Evolutionary conservation across 345 rosid species (phyloP), one percentile per base, ranked within the genome.

Genomic region (Salix suchowensis): DNA sequence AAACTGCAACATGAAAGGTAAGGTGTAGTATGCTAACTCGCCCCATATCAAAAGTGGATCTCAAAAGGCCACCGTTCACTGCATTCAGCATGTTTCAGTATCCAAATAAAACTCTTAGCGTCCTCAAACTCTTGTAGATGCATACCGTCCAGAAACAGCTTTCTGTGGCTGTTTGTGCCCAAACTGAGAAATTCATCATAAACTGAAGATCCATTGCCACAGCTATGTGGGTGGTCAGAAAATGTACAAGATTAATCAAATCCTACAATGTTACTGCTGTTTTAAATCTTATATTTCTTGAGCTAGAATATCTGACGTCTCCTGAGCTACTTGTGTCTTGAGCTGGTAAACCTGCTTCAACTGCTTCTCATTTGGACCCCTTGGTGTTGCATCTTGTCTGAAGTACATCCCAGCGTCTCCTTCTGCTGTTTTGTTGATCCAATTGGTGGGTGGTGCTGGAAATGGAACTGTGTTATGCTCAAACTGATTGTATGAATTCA

Each of bases 371-470:
- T 84, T 81, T 67, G 71, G 77, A 73, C 81, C 88, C 72, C 81
- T 76, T 26, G 73, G 68, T 12, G 77, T 79, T 66, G 70, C 70
- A 83, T 88, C 88, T 73, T 84, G 89, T 80, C 77, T 78, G 13
- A 74, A 55, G 69, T 78, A 65, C 30, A 78, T 84, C 39, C 87
- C 85, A 18, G 80, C 76, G 66, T 80, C 67, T 74, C 85, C 87
- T 46, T 65, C 34, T 18, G 26, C 73, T n/a, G 77, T 46, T 72
- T 77, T 85, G 79, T 74, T 73, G 30, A 86, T 88, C 98, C 97
- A 93, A 24, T 86, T 86, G 55, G 64, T 78, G 11, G 96, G 93
- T 18, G 94, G 98, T 26, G 91, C 71, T 48, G 98, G 96, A 69
- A 86, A 80, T 4, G 68, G 83, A 72, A 83, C 84, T 65, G 58